A percentile compares a stretch with the other conserved stretches of the same genome.
These are phyloP conservation scores for Wickerhamiella parazyma DNA, from an alignment of 805 yeast species.

Conservation along the genomic window DNA sequence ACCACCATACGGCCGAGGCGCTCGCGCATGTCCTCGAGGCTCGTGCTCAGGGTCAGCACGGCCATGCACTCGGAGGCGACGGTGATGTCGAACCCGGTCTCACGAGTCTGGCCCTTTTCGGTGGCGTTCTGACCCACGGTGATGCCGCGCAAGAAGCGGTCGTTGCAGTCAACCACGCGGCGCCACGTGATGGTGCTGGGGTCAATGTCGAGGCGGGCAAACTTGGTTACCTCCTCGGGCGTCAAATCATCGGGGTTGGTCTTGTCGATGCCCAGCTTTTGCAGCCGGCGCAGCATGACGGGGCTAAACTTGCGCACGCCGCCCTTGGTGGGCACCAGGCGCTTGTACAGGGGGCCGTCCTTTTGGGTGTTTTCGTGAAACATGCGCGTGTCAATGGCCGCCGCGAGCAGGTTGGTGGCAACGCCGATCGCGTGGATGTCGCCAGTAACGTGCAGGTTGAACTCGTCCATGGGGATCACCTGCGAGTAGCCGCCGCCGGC, in stretches of 20 bases:
- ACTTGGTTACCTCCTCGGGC: conserved; percentile 54
- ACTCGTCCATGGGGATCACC: conserved; percentile 98
- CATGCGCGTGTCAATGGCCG: conserved; percentile 93
- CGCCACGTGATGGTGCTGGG: conserved; percentile 83
- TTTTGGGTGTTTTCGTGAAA: conserved; percentile 87
- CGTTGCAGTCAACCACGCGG: conserved; percentile 90
- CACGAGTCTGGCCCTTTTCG: conserved; percentile 75
- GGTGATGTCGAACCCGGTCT: conserved; percentile 88
- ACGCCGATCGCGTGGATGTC: conserved; percentile 94
- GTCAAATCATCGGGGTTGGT: conserved; percentile 72
- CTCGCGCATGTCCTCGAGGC: conserved; percentile 68
- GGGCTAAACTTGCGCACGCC: conserved; percentile 68
- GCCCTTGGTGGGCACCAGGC: conserved; percentile 76
- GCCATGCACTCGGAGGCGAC: conserved; percentile 98
- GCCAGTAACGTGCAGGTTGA: conserved; percentile 94
- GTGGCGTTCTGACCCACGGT: conserved; percentile 88
- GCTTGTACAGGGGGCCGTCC: conserved; percentile 64
- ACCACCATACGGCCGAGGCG: conserved; percentile 84
- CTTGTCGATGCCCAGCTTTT: conserved; percentile 68
- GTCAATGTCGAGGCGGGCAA: conserved; percentile 78
- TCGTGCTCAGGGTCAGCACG: conserved; percentile 69
- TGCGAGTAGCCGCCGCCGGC: conserved; percentile 99
- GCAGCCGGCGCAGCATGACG: conserved; percentile 62
- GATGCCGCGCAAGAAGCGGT: conserved; percentile 76
- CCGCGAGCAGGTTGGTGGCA: conserved; percentile 87